A percentile compares a stretch with the other conserved stretches of the same genome.
Evolutionary conservation across 441 rosid species (phyloP).

Genomic region (Geranium incanum): DNA sequence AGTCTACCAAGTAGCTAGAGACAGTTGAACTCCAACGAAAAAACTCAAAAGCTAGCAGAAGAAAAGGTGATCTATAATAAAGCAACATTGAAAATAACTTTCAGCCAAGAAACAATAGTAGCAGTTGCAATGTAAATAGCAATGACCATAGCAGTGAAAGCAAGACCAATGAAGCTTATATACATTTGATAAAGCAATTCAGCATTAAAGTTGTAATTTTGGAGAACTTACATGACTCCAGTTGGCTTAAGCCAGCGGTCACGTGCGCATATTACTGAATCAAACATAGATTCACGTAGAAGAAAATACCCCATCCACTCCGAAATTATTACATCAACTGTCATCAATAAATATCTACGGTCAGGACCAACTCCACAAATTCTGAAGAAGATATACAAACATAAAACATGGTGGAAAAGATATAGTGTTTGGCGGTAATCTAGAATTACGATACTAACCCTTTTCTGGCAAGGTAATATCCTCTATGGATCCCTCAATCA

Average conservation of each 20-base stretch:
- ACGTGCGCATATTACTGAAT: slow-evolving; percentile 92
- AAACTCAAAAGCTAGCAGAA: too few species aligned
- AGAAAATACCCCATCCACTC: slow-evolving; percentile 99
- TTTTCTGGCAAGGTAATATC: slow-evolving; percentile 78
- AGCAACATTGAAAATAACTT: neutral
- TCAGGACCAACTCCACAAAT: slow-evolving; percentile 12
- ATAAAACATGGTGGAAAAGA: neutral
- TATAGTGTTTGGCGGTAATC: neutral
- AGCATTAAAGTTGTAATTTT: neutral
- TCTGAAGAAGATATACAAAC: neutral
- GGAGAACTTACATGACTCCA: slow-evolving; percentile 73
- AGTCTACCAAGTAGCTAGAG: too few species aligned
- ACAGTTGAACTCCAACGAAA: too few species aligned
- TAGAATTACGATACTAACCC: slow-evolving; percentile 33
- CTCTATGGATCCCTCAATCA: slow-evolving; percentile 80
- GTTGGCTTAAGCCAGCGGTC: slow-evolving; percentile 91
- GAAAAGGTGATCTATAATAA: too few species aligned
- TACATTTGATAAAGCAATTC: neutral
- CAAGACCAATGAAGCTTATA: neutral
- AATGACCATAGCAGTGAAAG: neutral
- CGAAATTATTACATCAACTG: slow-evolving; percentile 94
- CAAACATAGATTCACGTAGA: slow-evolving; percentile 95
- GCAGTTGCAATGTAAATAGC: neutral
- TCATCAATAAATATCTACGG: slow-evolving; percentile 21
- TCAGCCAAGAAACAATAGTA: neutral